phyloP scores from a whole-genome alignment of 2,329 filamentous ascomycete genomes.

The Aspergillus japonicus region DNA sequence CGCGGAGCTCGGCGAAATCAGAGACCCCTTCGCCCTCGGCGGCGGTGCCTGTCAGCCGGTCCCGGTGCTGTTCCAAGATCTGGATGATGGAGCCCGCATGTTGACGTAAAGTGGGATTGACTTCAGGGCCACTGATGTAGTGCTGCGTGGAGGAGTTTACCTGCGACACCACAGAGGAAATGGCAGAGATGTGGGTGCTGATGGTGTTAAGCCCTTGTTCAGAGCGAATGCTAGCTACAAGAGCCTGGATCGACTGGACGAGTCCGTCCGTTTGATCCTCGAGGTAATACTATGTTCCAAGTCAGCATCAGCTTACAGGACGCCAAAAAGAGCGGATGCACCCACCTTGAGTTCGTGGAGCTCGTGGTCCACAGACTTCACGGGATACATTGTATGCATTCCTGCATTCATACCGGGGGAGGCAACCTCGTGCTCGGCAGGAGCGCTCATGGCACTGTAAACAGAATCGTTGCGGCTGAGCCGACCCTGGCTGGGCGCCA shows the following conservation, averaged over 20 bases:
- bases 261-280: conserved; percentile 79
- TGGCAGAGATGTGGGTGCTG: conserved; percentile 67
- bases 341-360: conserved; percentile 62
- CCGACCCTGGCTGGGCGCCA: conserved; percentile 51
- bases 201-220: conserved; percentile 65
- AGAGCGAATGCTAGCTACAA: conserved; percentile 69
- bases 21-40: conserved; percentile 61
- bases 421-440: conserved; percentile 43
- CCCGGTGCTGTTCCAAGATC: conserved; percentile 60
- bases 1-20: conserved; percentile 49
- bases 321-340: neutral
- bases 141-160: conserved; percentile 66
- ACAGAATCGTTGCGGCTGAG: conserved; percentile 69
- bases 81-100: conserved; percentile 42
- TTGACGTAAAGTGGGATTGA: conserved; percentile 50
- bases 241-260: conserved; percentile 76
- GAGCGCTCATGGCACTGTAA: conserved; percentile 72
- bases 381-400: conserved; percentile 41
- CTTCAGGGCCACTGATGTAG: conserved; percentile 50
- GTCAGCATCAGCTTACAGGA: conserved; percentile 19
- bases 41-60: conserved; percentile 64
- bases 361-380: conserved; percentile 46
- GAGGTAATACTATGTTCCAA: conserved; percentile 63
- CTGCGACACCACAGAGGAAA: conserved; percentile 67
- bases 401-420: conserved; percentile 32